Evolutionary conservation across 192 early-diverging fungal genomes (phyloP).

Genomic region (Mortierella alpina): DNA sequence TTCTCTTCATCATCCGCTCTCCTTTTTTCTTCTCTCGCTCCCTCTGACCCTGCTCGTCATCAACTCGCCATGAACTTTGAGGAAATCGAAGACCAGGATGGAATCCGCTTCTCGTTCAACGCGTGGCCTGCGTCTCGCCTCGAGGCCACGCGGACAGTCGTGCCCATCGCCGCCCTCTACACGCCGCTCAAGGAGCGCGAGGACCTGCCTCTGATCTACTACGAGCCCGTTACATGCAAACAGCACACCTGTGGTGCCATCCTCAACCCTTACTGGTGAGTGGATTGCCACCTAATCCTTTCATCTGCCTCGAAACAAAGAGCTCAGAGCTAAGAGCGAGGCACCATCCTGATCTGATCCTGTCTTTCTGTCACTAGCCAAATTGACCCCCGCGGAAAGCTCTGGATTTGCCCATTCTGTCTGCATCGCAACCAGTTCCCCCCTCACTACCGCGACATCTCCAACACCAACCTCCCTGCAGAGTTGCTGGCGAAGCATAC

Average conservation of each 20-base stretch:
- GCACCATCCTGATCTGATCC: constrained; percentile 1
- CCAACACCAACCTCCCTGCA: constrained; percentile 89
- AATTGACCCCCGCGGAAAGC: constrained; percentile 93
- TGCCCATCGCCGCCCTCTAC: constrained; percentile 94
- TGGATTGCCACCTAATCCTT: neutral
- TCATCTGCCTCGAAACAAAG: neutral
- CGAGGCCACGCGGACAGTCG: constrained; percentile 94
- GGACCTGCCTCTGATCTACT: constrained; percentile 85
- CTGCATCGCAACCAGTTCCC: constrained; percentile 97
- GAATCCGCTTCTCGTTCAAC: constrained; percentile 98
- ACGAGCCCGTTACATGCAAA: constrained; percentile 98
- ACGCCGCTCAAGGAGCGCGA: constrained; percentile 95
- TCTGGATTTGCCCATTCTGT: constrained; percentile 99
- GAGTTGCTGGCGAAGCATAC: constrained; percentile 93
- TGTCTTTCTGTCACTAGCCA: constrained; percentile 67
- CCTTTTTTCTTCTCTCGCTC: constrained; percentile 3
- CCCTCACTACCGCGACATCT: constrained; percentile 97
- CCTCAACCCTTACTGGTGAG: constrained; percentile 97
- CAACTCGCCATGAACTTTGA: constrained; percentile 78
- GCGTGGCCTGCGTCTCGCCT: constrained; percentile 93
- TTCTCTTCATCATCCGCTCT: constrained; percentile 2
- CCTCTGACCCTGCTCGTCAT: neutral
- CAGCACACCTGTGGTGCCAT: constrained; percentile 91
- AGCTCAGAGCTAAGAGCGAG: neutral
- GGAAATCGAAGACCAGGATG: constrained; percentile 93